A percentile compares a stretch with the other conserved stretches of the same genome.
phyloP scores from a whole-genome alignment of 2,329 filamentous ascomycete species.

The Aspergillus sclerotialis region DNA sequence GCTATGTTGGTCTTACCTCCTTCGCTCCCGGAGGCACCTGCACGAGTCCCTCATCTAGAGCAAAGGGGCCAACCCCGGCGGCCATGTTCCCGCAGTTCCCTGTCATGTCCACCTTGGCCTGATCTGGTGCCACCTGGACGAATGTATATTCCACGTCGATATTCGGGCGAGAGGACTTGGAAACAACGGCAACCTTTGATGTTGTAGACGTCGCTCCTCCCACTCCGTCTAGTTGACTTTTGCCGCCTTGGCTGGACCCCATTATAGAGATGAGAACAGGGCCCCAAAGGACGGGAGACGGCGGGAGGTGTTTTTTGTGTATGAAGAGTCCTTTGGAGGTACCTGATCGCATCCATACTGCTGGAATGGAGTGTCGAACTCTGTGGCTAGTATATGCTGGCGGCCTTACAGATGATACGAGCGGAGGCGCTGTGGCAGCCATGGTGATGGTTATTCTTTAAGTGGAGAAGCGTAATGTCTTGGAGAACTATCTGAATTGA shows the following conservation, averaged over 20 bases:
- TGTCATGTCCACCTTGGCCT: conserved; percentile 53
- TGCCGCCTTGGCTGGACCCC: conserved; percentile 21
- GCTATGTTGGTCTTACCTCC: conserved; percentile 7
- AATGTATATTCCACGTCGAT: conserved; percentile 63
- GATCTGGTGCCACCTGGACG: conserved; percentile 56
- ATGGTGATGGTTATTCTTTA: too few species aligned
- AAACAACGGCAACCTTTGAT: conserved; percentile 61
- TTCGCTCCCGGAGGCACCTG: conserved; percentile 13
- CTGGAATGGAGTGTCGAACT: too few species aligned
- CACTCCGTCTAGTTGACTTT: conserved; percentile 60
- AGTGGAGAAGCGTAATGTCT: too few species aligned
- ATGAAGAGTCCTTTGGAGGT: conserved; percentile 37
- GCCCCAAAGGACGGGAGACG: conserved; percentile 17
- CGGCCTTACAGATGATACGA: too few species aligned
- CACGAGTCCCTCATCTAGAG: conserved; percentile 48
- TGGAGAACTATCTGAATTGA: too few species aligned
- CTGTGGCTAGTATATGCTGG: too few species aligned
- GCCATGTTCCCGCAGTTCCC: conserved; percentile 68
- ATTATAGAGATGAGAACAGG: conserved; percentile 25
- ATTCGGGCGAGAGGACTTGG: conserved; percentile 38
- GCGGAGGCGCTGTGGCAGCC: too few species aligned
- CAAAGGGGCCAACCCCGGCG: conserved; percentile 56
- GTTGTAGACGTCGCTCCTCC: conserved; percentile 60
- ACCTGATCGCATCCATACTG: conserved; percentile 33
- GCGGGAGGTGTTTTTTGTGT: conserved; percentile 25